These are phyloP conservation scores for Dysphania ambrosioides DNA, from an alignment of 148 eudicot species.

Conservation along the genomic window DNA sequence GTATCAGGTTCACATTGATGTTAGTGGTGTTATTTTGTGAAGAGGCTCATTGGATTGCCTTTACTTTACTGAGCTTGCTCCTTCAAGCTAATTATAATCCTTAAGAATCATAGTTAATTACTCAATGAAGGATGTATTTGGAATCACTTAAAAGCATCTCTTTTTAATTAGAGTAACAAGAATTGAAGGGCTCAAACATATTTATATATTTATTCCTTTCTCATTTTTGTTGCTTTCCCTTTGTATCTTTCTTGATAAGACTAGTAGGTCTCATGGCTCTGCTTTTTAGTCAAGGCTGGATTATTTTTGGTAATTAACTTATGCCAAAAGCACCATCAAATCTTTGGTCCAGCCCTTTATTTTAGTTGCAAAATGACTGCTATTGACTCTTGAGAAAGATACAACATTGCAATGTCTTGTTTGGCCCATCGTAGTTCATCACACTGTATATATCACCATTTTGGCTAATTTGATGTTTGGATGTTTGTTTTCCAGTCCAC, in stretches of 20 bases:
- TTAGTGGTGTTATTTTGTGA: neutral
- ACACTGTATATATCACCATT: neutral
- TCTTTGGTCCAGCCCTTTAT: neutral
- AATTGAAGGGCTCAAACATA: neutral
- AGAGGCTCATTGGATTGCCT: neutral
- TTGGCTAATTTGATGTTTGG: neutral
- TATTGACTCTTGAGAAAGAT: neutral
- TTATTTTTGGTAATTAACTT: neutral
- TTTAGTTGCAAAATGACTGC: neutral
- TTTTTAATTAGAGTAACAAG: no score
- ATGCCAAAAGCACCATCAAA: neutral
- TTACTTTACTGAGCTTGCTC: neutral
- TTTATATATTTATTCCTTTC: neutral
- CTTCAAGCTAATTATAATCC: neutral
- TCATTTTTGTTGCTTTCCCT: neutral
- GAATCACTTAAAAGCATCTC: neutral
- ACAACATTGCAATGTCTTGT: no score
- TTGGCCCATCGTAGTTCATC: neutral
- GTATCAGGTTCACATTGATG: neutral
- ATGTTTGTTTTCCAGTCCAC: slow-evolving; percentile 52
- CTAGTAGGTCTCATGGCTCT: neutral
- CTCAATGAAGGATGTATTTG: neutral
- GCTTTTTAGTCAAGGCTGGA: neutral
- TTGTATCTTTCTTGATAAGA: neutral
- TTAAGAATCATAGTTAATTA: neutral